Conservation (phyloP, 176 grass and related monocot species). For the Rhynchospora pubera region DNA sequence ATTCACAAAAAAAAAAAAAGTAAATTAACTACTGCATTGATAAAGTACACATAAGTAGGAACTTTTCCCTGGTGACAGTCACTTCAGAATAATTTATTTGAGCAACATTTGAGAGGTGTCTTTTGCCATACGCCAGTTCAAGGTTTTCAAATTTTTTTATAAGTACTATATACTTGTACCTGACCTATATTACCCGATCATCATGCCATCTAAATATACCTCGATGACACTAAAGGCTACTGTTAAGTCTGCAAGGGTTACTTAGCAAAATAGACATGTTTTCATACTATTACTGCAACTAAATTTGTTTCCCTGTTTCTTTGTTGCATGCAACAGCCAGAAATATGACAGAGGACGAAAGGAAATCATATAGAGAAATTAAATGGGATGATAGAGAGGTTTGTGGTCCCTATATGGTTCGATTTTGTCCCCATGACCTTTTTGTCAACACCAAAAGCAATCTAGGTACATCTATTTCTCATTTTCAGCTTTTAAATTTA, state of each 20-base stretch:
- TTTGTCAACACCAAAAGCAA: slow-evolving; percentile 94
- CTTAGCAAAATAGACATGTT: not conserved
- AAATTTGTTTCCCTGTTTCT: not conserved
- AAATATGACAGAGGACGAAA: slow-evolving; percentile 89
- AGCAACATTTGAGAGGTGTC: not conserved
- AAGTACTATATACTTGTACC: not conserved
- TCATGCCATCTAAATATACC: not conserved
- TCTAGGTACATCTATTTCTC: slow-evolving; percentile 38
- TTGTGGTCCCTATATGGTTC: slow-evolving; percentile 64
- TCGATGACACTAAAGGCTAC: not conserved
- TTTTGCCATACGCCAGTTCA: not conserved
- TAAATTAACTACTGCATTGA: not conserved
- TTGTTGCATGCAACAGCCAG: slow-evolving; percentile 42
- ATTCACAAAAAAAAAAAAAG: too few species aligned
- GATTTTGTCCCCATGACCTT: slow-evolving; percentile 87
- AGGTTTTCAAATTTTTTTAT: not conserved
- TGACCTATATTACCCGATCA: slow-evolving; percentile 1
- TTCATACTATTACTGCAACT: not conserved
- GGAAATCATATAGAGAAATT: slow-evolving; percentile 66
- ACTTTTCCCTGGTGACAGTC: not conserved
- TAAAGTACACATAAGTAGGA: not conserved
- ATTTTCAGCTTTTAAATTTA: not conserved
- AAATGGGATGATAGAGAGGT: slow-evolving; percentile 86
- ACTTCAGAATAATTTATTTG: not conserved
- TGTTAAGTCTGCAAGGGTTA: not conserved